Evolutionary conservation across 2,329 filamentous ascomycete species (phyloP), one percentile per base, ranked within the genome.

Genomic region (Chalaropsis ovoidea): DNA sequence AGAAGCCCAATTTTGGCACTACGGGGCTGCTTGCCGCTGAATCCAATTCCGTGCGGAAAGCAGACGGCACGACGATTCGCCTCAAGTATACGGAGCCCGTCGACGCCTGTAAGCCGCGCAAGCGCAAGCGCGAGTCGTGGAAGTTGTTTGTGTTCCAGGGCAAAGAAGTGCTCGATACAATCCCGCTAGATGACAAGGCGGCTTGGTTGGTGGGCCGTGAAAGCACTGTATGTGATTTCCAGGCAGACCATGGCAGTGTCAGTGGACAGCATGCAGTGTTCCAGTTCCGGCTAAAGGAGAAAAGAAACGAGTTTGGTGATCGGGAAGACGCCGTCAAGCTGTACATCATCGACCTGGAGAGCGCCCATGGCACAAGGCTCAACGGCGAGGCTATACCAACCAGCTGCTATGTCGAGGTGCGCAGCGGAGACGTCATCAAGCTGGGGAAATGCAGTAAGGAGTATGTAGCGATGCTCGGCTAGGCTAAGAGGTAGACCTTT

Each of bases 71-170:
- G 2, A 82, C 82, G 24, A 86, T 96, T 65, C 85, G 90, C 2
- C 82, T 99, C 60, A 97, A 97, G 78, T 99, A 99, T 75, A 89
- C 96, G 77, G 94, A 99, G 76, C 94, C 94, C 1, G 78, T 90
- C 11, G 94, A 99, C 77, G 90, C 93, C 62, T 88, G 94, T 67
- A 96, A 96, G 71, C 90, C 94, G 0, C 81, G 92, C 0, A 73
- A 87, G 0, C 86, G 85, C 65, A 61, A 65, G 27, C 52, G 31
- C 2, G 86, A 94, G 70, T 78, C 84, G 66, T 99, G 93, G 93
- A 89, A 89, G 68, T 79, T 99, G 61, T 97, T 95, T 73, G 83
- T 96, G 24, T 99, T 99, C 82, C 96, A 96, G 73, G 89, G 85
- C 11, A 75, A 81, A 35, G 88, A 91, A 66, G 81, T 95, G 2